Percentiles rank a stretch among this genome's conserved stretches.
Conservation (phyloP, 441 rosid genomes). For the Macaranga tanarius region DNA sequence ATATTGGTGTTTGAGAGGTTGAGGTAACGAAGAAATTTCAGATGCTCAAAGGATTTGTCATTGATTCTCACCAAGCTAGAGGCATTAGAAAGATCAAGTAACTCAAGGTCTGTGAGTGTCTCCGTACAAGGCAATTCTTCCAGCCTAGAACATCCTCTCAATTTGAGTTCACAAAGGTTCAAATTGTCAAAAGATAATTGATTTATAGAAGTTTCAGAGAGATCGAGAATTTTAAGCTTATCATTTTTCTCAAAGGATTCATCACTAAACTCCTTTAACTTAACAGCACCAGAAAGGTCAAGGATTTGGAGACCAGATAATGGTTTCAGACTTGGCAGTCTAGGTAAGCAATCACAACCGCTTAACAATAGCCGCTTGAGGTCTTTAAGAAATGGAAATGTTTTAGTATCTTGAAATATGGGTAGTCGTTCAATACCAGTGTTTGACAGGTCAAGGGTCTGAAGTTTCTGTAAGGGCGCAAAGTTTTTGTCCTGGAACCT, state of each 20-base stretch:
- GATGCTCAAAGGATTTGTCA: constrained; percentile 28
- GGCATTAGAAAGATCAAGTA: constrained; percentile 39
- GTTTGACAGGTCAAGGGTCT: constrained; percentile 43
- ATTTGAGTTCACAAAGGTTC: constrained; percentile 34
- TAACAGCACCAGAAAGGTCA: constrained; percentile 44
- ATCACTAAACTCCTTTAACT: constrained; percentile 34
- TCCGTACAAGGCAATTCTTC: constrained; percentile 21
- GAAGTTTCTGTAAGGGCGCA: constrained; percentile 28
- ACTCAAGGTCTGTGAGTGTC: constrained; percentile 17
- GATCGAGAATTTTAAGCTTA: constrained; percentile 41
- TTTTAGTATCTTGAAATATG: background rate
- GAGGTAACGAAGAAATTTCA: constrained; percentile 35
- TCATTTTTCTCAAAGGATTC: constrained; percentile 32
- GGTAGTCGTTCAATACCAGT: constrained; percentile 31
- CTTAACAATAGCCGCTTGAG: constrained; percentile 35
- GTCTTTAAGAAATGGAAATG: constrained; percentile 30
- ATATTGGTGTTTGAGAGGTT: constrained; percentile 42
- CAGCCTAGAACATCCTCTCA: constrained; percentile 34
- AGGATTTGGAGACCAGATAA: constrained; percentile 47
- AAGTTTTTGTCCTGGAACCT: constrained; percentile 35
- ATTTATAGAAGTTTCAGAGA: constrained; percentile 35
- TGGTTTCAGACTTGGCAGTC: constrained; percentile 36
- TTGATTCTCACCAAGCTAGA: constrained; percentile 19
- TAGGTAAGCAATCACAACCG: constrained; percentile 34
- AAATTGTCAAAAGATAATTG: constrained; percentile 30